Conservation (phyloP, 495 filamentous ascomycete species). For the Halenospora varia region DNA sequence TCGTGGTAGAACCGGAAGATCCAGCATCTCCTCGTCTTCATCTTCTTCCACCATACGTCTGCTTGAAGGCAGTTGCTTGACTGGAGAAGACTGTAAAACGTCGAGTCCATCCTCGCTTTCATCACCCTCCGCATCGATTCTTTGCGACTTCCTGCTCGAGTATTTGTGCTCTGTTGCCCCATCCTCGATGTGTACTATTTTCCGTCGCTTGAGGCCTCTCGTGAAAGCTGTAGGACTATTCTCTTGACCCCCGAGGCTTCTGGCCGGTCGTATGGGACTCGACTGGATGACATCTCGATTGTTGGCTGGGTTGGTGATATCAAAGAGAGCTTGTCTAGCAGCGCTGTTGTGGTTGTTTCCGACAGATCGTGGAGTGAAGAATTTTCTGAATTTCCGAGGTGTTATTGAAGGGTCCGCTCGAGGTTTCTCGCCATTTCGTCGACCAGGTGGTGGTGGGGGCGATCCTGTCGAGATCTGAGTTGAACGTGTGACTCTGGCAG, state of each 20-base stretch:
- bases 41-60: neutral
- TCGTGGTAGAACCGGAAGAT: constrained; percentile 5
- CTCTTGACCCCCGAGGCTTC: constrained; percentile 6
- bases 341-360: constrained; percentile 30
- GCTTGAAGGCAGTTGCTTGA: constrained; percentile 30
- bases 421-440: constrained; percentile 31
- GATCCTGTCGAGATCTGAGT: neutral
- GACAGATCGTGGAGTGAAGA: constrained; percentile 67
- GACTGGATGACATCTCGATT: constrained; percentile 52
- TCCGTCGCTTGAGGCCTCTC: constrained; percentile 24
- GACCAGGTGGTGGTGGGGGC: constrained; percentile 1
- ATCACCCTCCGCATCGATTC: constrained; percentile 33
- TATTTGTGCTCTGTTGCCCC: constrained; percentile 33
- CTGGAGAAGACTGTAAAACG: constrained; percentile 51
- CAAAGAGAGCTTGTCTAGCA: constrained; percentile 58
- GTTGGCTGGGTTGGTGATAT: constrained; percentile 61
- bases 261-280: constrained; percentile 37
- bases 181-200: constrained; percentile 20
- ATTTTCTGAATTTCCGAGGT: constrained; percentile 69
- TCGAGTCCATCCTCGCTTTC: constrained; percentile 43
- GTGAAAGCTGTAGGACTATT: constrained; percentile 15
- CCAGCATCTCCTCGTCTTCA: constrained; percentile 7
- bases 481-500: neutral
- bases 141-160: constrained; percentile 27
- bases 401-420: constrained; percentile 55